Conservation (phyloP, 805 yeast species). For the Candida stauntonica region DNA sequence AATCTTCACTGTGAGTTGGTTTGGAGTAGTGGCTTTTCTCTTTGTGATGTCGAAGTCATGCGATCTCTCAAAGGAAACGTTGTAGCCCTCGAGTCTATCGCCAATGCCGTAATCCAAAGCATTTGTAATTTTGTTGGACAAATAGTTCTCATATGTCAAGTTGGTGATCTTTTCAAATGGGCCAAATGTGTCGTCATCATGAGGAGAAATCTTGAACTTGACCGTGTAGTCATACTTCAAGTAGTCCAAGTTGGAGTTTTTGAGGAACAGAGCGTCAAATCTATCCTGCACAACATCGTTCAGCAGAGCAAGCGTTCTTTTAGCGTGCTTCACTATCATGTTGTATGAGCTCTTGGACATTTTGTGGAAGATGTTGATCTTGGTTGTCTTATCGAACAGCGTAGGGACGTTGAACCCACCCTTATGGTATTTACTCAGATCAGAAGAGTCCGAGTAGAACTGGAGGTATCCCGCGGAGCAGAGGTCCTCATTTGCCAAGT, state of each 20-base stretch:
- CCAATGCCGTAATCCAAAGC: slow-evolving; percentile 56
- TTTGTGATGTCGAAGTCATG: slow-evolving; percentile 35
- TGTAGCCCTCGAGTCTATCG: slow-evolving; percentile 36
- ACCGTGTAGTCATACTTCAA: slow-evolving; percentile 61
- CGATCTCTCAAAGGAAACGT: slow-evolving; percentile 30
- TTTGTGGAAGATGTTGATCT: slow-evolving; percentile 76
- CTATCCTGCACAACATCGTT: slow-evolving; percentile 81
- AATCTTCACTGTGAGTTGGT: slow-evolving; percentile 37
- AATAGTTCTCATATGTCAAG: slow-evolving; percentile 61
- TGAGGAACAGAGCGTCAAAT: slow-evolving; percentile 72
- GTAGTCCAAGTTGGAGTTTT: slow-evolving; percentile 46
- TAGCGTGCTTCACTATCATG: slow-evolving; percentile 60
- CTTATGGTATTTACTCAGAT: slow-evolving; percentile 37
- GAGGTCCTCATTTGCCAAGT: slow-evolving; percentile 76
- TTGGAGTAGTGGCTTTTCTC: slow-evolving; percentile 44
- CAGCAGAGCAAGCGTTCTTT: slow-evolving; percentile 59
- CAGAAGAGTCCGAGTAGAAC: slow-evolving; percentile 46
- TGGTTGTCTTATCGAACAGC: slow-evolving; percentile 69
- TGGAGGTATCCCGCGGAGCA: slow-evolving; percentile 59
- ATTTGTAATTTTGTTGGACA: slow-evolving; percentile 56
- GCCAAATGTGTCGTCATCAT: slow-evolving; percentile 47
- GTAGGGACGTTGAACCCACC: slow-evolving; percentile 73
- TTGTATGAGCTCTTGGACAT: slow-evolving; percentile 67
- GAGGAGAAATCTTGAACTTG: slow-evolving; percentile 42
- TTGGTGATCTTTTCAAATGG: slow-evolving; percentile 70